A percentile compares a stretch with the other conserved stretches of the same genome.
These are phyloP conservation scores for Pleurotus giganteus DNA, from an alignment of 768 basidiomycete species.

Conservation along the genomic window DNA sequence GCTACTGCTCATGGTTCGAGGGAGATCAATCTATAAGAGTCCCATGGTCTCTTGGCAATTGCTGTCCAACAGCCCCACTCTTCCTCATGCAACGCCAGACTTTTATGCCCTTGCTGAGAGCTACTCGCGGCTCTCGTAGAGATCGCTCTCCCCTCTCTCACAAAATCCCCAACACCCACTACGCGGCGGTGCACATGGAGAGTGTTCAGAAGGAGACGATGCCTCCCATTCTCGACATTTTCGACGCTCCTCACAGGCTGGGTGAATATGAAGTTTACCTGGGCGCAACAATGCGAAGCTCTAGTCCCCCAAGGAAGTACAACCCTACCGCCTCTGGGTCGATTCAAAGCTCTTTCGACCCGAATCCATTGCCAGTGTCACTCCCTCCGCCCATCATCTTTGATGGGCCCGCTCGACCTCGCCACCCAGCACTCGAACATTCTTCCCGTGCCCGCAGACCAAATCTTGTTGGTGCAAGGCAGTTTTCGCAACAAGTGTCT, in stretches of 20 bases:
- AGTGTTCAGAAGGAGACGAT: constrained; percentile 16
- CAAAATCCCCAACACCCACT: background rate
- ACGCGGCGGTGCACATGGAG: background rate
- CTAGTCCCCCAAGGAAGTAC: background rate
- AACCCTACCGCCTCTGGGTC: constrained; percentile 3
- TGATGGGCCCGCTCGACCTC: constrained; percentile 45
- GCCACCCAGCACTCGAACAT: constrained; percentile 22
- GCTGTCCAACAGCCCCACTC: background rate
- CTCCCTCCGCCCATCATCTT: constrained; percentile 45
- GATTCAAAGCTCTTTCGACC: constrained; percentile 10
- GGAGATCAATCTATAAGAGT: background rate
- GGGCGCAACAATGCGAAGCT: constrained; percentile 13
- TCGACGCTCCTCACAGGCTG: constrained; percentile 44
- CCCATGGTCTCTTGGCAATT: background rate
- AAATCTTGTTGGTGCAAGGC: constrained; percentile 20
- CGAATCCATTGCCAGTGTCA: constrained; percentile 23
- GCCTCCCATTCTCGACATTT: constrained; percentile 47
- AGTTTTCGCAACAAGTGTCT: constrained; percentile 17
- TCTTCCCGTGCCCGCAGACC: constrained; percentile 18
- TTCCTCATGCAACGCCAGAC: constrained; percentile 4
- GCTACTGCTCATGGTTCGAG: background rate
- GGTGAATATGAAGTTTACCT: constrained; percentile 31
- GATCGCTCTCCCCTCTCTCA: background rate
- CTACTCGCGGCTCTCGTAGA: background rate
- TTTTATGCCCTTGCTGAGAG: background rate